Evolutionary conservation across 495 filamentous ascomycete genomes (phyloP).

Genomic region (Cercophora newfieldiana): DNA sequence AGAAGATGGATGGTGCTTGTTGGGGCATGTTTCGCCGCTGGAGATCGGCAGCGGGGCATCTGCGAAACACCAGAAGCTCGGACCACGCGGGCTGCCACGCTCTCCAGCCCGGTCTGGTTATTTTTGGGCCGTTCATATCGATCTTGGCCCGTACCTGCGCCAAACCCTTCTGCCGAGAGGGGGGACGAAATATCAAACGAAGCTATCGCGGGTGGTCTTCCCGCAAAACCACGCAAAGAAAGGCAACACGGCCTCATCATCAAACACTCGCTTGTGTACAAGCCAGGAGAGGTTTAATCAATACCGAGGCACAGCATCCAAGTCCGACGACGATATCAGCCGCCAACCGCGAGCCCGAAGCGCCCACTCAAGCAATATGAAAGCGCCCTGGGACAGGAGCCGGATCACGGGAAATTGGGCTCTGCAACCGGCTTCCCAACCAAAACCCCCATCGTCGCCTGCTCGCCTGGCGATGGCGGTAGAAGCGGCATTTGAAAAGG

Average conservation of each 20-base stretch:
- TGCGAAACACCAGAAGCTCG: neutral
- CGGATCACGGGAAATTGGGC: neutral
- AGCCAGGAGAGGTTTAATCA: neutral
- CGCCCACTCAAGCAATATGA: neutral
- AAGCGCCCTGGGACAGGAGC: neutral
- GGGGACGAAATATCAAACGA: neutral
- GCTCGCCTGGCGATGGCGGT: no score
- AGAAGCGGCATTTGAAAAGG: neutral
- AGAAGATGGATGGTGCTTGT: neutral
- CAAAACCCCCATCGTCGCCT: neutral
- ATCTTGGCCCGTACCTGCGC: conserved; percentile 9
- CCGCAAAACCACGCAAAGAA: neutral
- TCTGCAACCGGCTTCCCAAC: neutral
- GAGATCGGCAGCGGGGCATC: conserved; percentile 7
- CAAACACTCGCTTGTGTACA: neutral
- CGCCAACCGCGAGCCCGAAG: neutral
- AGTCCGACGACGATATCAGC: neutral
- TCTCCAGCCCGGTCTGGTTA: no score
- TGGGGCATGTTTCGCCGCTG: neutral
- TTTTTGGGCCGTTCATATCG: neutral
- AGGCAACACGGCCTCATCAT: neutral
- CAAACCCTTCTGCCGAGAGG: conserved; percentile 3
- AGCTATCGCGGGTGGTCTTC: neutral
- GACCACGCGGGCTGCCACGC: neutral
- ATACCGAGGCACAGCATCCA: neutral